Percentiles rank a stretch among this genome's conserved stretches.
These are phyloP conservation scores for Barnettozyma sucrosica DNA, from an alignment of 805 yeast species.

Conservation along the genomic window DNA sequence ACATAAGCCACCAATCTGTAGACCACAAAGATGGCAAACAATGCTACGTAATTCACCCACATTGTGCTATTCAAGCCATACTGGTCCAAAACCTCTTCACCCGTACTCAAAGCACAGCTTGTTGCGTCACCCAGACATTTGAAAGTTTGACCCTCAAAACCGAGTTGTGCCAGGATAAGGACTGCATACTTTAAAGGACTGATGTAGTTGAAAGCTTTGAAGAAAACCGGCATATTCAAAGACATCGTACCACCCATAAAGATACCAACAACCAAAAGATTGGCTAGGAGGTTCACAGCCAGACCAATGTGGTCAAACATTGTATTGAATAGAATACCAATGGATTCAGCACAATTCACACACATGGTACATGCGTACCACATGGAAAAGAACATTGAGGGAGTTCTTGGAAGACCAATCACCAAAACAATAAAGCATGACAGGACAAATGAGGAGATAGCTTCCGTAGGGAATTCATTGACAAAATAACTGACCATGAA, in stretches of 20 bases:
- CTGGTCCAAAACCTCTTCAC: conserved; percentile 48
- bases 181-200: conserved; percentile 71
- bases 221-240: conserved; percentile 59
- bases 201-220: conserved; percentile 62
- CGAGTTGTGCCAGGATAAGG: conserved; percentile 51
- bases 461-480: conserved; percentile 65
- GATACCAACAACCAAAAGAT: conserved; percentile 58
- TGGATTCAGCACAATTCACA: conserved; percentile 74
- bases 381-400: conserved; percentile 59
- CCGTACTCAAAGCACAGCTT: conserved; percentile 45
- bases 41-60: conserved; percentile 17
- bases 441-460: conserved; percentile 52
- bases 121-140: conserved; percentile 42
- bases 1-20: conserved; percentile 15
- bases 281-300: conserved; percentile 65
- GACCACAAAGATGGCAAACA: conserved; percentile 12
- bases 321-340: conserved; percentile 72
- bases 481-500: conserved; percentile 56
- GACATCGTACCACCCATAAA: conserved; percentile 82
- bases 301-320: conserved; percentile 67
- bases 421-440: conserved; percentile 60
- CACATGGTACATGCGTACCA: conserved; percentile 46
- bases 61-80: conserved; percentile 35
- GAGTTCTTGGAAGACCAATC: conserved; percentile 62
- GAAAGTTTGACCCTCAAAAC: conserved; percentile 45